phyloP scores from a whole-genome alignment of 2,329 filamentous ascomycete species.

The Fusarium beomiforme region DNA sequence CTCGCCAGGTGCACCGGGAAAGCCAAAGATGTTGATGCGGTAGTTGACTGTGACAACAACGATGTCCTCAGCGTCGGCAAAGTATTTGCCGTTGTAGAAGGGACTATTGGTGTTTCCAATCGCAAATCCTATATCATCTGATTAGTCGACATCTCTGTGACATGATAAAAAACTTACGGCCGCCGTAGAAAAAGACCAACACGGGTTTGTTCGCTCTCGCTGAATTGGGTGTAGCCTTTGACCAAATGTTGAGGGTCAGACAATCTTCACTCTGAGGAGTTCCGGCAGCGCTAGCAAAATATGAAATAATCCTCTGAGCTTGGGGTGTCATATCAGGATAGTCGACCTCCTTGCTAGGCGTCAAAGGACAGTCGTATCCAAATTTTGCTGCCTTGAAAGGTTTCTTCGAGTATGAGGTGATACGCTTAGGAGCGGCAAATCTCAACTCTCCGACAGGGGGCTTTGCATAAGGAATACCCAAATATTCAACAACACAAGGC shows the following conservation, averaged over 20 bases:
- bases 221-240: slow-evolving; percentile 29
- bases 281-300: slow-evolving; percentile 33
- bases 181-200: slow-evolving; percentile 37
- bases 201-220: slow-evolving; percentile 29
- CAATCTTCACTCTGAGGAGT: slow-evolving; percentile 37
- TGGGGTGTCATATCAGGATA: slow-evolving; percentile 35
- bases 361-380: slow-evolving; percentile 35
- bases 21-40: slow-evolving; percentile 55
- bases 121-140: slow-evolving; percentile 43
- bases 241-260: slow-evolving; percentile 38
- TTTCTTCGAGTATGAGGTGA: slow-evolving; percentile 12
- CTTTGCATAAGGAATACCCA: slow-evolving; percentile 54
- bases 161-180: too few relatives aligned
- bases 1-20: slow-evolving; percentile 47
- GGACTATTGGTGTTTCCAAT: slow-evolving; percentile 51
- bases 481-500: slow-evolving; percentile 49
- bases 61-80: slow-evolving; percentile 55
- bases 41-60: slow-evolving; percentile 60
- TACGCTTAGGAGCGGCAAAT: slow-evolving; percentile 49
- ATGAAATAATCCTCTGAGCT: slow-evolving; percentile 30
- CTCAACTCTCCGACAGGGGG: slow-evolving; percentile 50
- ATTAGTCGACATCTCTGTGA: too few relatives aligned
- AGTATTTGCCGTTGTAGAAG: slow-evolving; percentile 55
- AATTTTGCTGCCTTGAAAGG: slow-evolving; percentile 19
- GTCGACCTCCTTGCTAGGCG: slow-evolving; percentile 24